Conservation (phyloP, 768 basidiomycete species). For the Xerocomellus amylosporus region DNA sequence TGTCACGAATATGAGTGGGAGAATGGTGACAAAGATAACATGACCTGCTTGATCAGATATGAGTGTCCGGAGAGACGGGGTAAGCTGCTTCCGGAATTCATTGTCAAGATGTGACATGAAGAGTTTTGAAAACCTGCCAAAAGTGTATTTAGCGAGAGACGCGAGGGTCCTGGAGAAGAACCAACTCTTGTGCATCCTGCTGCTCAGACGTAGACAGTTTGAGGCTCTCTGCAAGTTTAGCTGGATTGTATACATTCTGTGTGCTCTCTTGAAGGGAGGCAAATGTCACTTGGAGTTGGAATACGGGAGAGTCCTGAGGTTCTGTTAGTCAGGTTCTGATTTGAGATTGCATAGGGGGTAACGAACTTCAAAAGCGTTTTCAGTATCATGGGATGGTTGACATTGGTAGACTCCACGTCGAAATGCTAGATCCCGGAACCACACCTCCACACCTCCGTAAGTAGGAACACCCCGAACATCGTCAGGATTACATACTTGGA, state of each 20-base stretch:
- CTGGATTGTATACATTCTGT: constrained; percentile 75
- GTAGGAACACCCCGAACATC: not conserved
- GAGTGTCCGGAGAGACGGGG: constrained; percentile 59
- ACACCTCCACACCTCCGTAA: constrained; percentile 54
- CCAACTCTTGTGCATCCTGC: constrained; percentile 95
- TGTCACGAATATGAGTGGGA: constrained; percentile 30
- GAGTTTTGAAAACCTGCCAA: constrained; percentile 82
- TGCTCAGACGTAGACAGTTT: constrained; percentile 81
- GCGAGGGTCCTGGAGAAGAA: not conserved
- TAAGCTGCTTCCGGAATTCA: constrained; percentile 82
- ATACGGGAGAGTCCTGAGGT: constrained; percentile 69
- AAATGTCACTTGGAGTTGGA: constrained; percentile 76
- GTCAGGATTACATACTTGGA: constrained; percentile 57
- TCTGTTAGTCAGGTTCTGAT: not conserved
- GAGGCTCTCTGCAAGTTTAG: constrained; percentile 80
- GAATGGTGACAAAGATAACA: not conserved
- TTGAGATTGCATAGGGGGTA: not conserved
- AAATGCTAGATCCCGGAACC: constrained; percentile 86
- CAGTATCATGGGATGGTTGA: constrained; percentile 51
- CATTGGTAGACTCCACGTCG: constrained; percentile 81
- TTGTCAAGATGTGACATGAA: constrained; percentile 87
- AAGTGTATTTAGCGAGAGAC: constrained; percentile 4
- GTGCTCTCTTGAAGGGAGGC: constrained; percentile 78
- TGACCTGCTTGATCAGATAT: constrained; percentile 65
- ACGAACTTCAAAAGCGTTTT: constrained; percentile 43